Conservation (phyloP, 2,329 filamentous ascomycete genomes). For the Talaromyces sp. region DNA sequence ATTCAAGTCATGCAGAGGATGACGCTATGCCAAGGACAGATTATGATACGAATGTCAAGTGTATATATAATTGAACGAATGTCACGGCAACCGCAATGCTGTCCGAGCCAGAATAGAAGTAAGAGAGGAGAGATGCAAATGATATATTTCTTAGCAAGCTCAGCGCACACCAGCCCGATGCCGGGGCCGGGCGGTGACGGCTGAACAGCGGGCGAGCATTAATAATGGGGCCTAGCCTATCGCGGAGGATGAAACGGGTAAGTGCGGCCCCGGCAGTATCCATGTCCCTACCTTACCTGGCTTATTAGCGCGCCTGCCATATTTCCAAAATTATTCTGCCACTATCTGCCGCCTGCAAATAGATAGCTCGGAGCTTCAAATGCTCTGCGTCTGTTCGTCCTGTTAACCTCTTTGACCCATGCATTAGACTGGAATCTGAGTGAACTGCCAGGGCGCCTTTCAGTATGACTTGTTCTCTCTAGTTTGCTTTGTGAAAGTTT, state of each 20-base stretch:
- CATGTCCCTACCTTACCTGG: background rate
- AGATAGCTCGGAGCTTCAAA: constrained; percentile 3
- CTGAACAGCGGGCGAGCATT: background rate
- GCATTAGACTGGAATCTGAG: background rate
- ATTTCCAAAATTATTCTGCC: constrained; percentile 14
- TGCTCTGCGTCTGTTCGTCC: background rate
- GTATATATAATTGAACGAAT: background rate
- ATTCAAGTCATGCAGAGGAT: constrained; percentile 2
- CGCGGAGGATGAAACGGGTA: background rate
- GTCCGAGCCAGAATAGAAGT: background rate
- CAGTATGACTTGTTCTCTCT: background rate
- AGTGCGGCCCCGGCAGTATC: background rate
- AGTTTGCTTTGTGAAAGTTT: background rate
- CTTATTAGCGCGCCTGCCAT: background rate
- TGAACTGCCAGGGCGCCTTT: background rate
- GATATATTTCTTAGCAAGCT: constrained; percentile 3
- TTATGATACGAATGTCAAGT: background rate
- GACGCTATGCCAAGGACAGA: background rate
- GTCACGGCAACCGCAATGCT: background rate
- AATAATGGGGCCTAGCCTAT: background rate
- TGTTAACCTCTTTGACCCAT: background rate
- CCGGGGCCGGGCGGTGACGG: constrained; percentile 5
- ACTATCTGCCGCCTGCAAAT: constrained; percentile 6
- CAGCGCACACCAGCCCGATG: constrained; percentile 6
- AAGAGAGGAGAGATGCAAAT: background rate